Evolutionary conservation across 208 protist genomes (phyloP).

Genomic region (Tritrichomonas foetus): DNA sequence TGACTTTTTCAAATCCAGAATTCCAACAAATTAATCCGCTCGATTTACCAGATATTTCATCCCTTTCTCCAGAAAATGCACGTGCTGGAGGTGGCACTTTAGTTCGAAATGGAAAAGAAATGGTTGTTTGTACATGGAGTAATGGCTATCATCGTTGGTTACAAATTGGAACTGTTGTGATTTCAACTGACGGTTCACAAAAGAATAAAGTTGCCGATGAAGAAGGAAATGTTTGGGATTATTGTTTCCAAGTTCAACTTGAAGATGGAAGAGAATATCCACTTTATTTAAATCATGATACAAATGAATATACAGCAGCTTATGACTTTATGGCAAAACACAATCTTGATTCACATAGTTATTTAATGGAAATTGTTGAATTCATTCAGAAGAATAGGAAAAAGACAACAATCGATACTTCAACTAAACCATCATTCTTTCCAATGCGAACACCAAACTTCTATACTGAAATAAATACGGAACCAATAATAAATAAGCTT

Average conservation of each 20-base stretch:
- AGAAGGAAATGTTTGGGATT: background rate
- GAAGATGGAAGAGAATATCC: background rate
- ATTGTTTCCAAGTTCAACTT: background rate
- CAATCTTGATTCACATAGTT: background rate
- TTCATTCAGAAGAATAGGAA: background rate
- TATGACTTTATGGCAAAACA: background rate
- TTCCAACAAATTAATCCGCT: background rate
- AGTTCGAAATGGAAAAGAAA: background rate
- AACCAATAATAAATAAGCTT: background rate
- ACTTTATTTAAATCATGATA: slow-evolving; percentile 25
- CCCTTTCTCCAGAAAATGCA: background rate
- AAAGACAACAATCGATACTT: background rate
- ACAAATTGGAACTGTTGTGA: background rate
- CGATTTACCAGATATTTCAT: background rate
- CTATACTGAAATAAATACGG: too few relatives aligned
- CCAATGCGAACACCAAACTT: background rate
- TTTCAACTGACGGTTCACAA: background rate
- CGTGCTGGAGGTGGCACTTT: background rate
- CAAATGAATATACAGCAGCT: background rate
- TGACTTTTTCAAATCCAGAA: background rate
- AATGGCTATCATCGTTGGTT: background rate
- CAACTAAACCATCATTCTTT: background rate
- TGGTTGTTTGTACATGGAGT: background rate
- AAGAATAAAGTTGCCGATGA: background rate
- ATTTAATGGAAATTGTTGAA: background rate